Evolutionary conservation across 2,329 filamentous ascomycete species (phyloP).

Genomic region (Penicillium hordei): DNA sequence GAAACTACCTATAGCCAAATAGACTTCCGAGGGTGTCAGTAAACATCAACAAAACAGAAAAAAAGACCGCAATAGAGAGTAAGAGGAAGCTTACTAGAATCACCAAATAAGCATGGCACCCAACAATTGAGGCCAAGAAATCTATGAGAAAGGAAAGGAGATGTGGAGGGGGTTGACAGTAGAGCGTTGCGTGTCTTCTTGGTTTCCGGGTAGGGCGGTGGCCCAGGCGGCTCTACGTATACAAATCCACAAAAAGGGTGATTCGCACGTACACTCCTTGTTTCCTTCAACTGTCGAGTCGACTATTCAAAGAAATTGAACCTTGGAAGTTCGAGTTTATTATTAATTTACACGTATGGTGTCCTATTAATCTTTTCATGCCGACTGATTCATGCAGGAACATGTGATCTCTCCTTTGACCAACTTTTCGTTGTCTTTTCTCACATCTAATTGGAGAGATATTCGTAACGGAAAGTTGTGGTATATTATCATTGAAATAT

Average conservation of each 20-base stretch:
- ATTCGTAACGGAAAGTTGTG: no score
- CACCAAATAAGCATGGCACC: conserved; percentile 29
- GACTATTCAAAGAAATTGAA: neutral
- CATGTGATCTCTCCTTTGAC: neutral
- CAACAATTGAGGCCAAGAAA: conserved; percentile 16
- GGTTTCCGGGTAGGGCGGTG: conserved; percentile 20
- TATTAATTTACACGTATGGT: neutral
- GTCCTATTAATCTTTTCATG: neutral
- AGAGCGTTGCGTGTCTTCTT: conserved; percentile 26
- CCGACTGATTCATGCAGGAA: neutral
- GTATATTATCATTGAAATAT: neutral
- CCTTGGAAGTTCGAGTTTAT: neutral
- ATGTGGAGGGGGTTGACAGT: conserved; percentile 10
- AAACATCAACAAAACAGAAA: conserved; percentile 2
- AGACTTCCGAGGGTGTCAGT: conserved; percentile 23
- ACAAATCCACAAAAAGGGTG: conserved; percentile 6
- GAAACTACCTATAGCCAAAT: conserved; percentile 32
- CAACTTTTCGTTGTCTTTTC: neutral
- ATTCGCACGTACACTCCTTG: neutral
- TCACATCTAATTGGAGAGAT: neutral
- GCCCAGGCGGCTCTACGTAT: conserved; percentile 15
- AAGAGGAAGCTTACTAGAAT: conserved; percentile 19
- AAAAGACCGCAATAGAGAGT: neutral
- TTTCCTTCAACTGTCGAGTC: neutral
- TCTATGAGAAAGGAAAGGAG: conserved; percentile 14